phyloP scores from a whole-genome alignment of 2,329 filamentous ascomycete genomes.

The Ramichloridium luteum region DNA sequence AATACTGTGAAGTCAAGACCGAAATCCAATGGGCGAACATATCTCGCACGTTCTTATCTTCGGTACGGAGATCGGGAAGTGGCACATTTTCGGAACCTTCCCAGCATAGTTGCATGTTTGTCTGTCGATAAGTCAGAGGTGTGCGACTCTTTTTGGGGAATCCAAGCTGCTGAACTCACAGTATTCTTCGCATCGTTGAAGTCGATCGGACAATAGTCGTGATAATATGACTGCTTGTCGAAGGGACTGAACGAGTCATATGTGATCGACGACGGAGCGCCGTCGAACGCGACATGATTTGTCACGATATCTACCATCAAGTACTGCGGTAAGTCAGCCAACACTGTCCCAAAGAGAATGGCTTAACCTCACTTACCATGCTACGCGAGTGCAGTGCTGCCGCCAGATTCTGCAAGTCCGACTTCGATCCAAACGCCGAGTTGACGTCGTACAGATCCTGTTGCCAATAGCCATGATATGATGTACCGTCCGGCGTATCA shows the following conservation, averaged over 20 bases:
- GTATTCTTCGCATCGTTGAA: slow-evolving; percentile 33
- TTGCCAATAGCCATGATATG: slow-evolving; percentile 48
- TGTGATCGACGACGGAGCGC: slow-evolving; percentile 17
- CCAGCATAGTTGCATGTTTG: slow-evolving; percentile 39
- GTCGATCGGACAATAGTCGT: slow-evolving; percentile 45
- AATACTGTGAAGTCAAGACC: slow-evolving; percentile 46
- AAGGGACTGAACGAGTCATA: slow-evolving; percentile 29
- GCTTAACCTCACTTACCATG: slow-evolving; percentile 20
- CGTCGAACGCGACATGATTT: slow-evolving; percentile 27
- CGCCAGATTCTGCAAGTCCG: slow-evolving; percentile 26
- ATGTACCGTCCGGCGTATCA: slow-evolving; percentile 26
- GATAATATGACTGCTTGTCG: slow-evolving; percentile 29
- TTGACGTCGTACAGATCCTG: slow-evolving; percentile 35
- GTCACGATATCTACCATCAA: slow-evolving; percentile 29
- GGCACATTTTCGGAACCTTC: slow-evolving; percentile 41
- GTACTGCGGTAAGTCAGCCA: slow-evolving; percentile 16
- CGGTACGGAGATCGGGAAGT: slow-evolving; percentile 52
- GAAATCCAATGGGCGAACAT: slow-evolving; percentile 49
- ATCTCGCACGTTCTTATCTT: slow-evolving; percentile 35
- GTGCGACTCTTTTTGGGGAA: too few relatives aligned
- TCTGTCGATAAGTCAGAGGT: too few relatives aligned
- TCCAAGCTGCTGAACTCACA: slow-evolving; percentile 13
- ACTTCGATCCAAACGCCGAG: slow-evolving; percentile 25
- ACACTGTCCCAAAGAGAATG: not conserved
- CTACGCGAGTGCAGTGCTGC: slow-evolving; percentile 25